phyloP scores from a whole-genome alignment of 169 alveolate species.

The Plasmodium gonderi region DNA sequence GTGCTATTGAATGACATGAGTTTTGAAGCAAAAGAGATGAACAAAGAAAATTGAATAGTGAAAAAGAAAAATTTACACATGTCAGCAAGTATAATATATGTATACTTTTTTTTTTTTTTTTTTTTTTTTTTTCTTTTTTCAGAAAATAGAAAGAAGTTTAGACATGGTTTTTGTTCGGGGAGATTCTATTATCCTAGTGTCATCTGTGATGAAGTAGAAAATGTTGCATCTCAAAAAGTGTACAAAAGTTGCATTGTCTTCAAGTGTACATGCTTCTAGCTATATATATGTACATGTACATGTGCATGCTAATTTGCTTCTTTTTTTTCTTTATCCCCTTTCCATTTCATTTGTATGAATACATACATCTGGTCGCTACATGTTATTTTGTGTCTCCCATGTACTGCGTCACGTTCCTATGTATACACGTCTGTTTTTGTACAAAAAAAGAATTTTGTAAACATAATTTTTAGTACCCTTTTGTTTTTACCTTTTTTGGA shows the following conservation, averaged over 20 bases:
- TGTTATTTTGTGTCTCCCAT: too few species aligned
- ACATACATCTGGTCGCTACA: too few species aligned
- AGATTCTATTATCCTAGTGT: slow-evolving; percentile 90
- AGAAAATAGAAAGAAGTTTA: slow-evolving; percentile 83
- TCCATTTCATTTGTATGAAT: not conserved
- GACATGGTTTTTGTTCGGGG: slow-evolving; percentile 91
- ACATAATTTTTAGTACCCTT: too few species aligned
- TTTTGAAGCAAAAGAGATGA: not conserved
- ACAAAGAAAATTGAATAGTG: not conserved
- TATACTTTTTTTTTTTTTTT: not conserved
- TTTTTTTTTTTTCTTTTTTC: slow-evolving; percentile 15
- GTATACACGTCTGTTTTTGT: too few species aligned
- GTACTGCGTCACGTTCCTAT: too few species aligned
- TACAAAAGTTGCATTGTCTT: not conserved
- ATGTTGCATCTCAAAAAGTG: not conserved
- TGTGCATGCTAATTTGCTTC: not conserved
- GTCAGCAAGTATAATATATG: slow-evolving; percentile 24
- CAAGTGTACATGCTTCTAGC: not conserved
- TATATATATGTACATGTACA: not conserved
- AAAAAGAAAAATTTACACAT: slow-evolving; percentile 19
- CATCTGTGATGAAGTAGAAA: slow-evolving; percentile 79
- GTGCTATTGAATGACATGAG: too few species aligned
- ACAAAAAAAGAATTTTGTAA: too few species aligned
- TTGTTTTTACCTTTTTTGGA: too few species aligned
- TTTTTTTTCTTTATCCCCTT: not conserved